Base-by-base conservation (phyloP, 352 stramenopile genomes). In the Halophytophthora batemanensis region DNA sequence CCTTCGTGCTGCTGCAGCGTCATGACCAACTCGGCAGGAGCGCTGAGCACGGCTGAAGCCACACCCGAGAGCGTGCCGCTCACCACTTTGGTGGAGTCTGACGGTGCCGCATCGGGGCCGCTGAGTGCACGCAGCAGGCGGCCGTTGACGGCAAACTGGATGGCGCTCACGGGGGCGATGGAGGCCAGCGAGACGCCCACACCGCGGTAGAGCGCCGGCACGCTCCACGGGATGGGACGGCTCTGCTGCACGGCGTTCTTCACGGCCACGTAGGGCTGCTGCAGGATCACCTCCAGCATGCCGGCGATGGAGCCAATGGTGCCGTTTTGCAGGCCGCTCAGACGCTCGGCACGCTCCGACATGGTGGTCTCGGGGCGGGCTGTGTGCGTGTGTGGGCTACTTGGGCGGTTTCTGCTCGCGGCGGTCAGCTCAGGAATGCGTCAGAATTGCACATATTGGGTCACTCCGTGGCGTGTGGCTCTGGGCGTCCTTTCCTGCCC, bases 201-300 rank as follows among this genome's bases (percentile, higher is more conserved):
- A 38, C 83, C 83, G 31, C 83, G 83, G 51, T 91, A 93, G 22
- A 93, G 68, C 42, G 70, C 69, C 2, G 71, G 56, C 33, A 72
- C 59, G 21, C 74, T 73, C 78, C 78, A 90, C 40, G 67, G 53
- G 48, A 94, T 84, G 31, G 77, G 69, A 17, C 69, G 74, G 28
- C 69, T 60, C 71, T 94, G 83, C 75, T 94, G 83, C 33, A 92
- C 69, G 29, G 81, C 77, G 54, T 92, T 92, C 61, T 94, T 94
- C 28, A 94, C 85, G 61, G 81, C 78, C 42, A 94, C 72, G 5
- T 78, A 88, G 7, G 83, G 83, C 66, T 94, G 83, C 71, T 94
- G 83, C 52, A 90, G 50, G 40, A 90, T 66, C 29, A 94, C 78
- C 53, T 94, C 83, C 48, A 90, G 72, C 77, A 94, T 94, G 38